Conservation (phyloP, 2,329 filamentous ascomycete genomes). For the Thelonectria rubi region DNA sequence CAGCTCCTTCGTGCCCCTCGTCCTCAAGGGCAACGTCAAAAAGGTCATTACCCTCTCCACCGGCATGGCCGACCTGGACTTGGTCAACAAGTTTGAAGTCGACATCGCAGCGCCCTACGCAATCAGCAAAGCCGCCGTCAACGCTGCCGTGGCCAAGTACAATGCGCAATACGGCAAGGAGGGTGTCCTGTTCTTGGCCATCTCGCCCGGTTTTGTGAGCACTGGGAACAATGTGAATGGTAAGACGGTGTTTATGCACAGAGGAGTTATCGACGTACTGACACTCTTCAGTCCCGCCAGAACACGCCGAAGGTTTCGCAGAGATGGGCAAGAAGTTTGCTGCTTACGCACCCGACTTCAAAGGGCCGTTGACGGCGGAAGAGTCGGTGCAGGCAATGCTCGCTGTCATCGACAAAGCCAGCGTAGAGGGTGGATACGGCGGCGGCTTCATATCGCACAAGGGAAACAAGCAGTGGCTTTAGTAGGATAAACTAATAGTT, state of each 20-base stretch:
- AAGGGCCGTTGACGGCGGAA: conserved; percentile 45
- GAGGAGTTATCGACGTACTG: neutral
- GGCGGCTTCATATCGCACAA: conserved; percentile 64
- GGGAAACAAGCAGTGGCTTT: conserved; percentile 64
- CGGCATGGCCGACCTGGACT: conserved; percentile 57
- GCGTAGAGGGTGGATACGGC: conserved; percentile 55
- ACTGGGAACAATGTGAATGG: conserved; percentile 46
- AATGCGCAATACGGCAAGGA: conserved; percentile 58
- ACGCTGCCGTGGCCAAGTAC: conserved; percentile 63
- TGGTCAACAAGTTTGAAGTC: conserved; percentile 51
- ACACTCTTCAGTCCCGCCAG: conserved; percentile 33
- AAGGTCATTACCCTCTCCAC: conserved; percentile 63
- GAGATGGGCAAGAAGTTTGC: conserved; percentile 44
- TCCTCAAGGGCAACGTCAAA: conserved; percentile 60
- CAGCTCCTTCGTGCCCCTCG: conserved; percentile 61
- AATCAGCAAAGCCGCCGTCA: conserved; percentile 61
- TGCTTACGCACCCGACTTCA: conserved; percentile 52
- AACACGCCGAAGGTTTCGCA: conserved; percentile 38
- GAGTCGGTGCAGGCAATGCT: conserved; percentile 48
- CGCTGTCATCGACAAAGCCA: conserved; percentile 49
- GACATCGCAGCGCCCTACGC: conserved; percentile 52
- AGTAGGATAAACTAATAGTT: no score
- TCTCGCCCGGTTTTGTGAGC: conserved; percentile 62
- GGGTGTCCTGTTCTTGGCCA: conserved; percentile 60
- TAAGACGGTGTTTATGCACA: conserved; percentile 22